Base-by-base conservation (phyloP, 306 rosid genomes). In the Prunus mongolica region DNA sequence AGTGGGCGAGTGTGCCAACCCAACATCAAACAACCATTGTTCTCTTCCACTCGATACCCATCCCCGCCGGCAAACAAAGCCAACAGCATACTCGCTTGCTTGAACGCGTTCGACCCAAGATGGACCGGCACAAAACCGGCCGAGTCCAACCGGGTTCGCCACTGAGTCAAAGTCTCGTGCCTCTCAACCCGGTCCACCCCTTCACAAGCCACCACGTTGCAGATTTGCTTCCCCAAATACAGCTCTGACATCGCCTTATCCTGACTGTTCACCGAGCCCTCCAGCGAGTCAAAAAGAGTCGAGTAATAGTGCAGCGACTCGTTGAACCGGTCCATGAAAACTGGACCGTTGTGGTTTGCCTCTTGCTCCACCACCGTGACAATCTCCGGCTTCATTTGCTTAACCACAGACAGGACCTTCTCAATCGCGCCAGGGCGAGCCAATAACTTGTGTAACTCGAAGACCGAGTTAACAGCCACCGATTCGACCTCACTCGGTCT, bases 1-100 rank as follows among this genome's bases (percentile, higher is more conserved):
- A 95, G 85, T 0, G 99, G 96, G 44, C 99, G 83, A 8, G 93
- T 91, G 64, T 95, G 98, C 99, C 99, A 92, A 4, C 96, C 96
- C 16, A 95, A 76, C 92, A 86, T 88, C 41, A 92, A 75, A 49
- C 87, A 92, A 1, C 99, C 99, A 19, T 76, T 66, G 54, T 87
- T 92, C 78, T 95, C 99, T 46, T 95, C 98, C 60, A 95, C 98
- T 10, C 85, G 81, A 16, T 95, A 95, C 10, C 99, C 99, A 67
- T 92, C 96, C 2, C 99, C 97, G 45, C 93, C 91, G 2, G 90
- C 97, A 24, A 82, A 90, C 4, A 86, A 75, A 1, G 89, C 93
- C 50, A 95, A 41, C 49, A 95, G 81, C 96, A 86, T 88, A 18
- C 99, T 92, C 1, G 99, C 99, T 69, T 95, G 99, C 78, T 91